Conservation (phyloP, 805 yeast species). For the Naumovozyma baii region DNA sequence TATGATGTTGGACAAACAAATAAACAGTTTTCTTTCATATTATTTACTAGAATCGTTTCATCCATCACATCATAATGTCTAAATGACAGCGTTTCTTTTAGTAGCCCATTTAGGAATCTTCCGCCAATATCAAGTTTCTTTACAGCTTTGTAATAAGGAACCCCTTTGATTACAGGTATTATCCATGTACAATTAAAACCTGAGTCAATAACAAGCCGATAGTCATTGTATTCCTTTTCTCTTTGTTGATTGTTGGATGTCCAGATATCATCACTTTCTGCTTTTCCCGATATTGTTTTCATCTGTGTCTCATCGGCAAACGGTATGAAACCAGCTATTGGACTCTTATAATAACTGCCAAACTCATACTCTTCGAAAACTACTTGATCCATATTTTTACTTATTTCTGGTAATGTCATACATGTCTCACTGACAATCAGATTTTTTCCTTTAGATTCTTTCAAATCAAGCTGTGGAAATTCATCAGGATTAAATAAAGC, state of each 20-base stretch:
- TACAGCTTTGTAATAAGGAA: conserved; percentile 67
- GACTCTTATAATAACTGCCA: conserved; percentile 55
- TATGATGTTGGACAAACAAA: conserved; percentile 41
- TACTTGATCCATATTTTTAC: conserved; percentile 80
- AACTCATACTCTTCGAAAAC: conserved; percentile 91
- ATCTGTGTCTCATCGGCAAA: conserved; percentile 36
- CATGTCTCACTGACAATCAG: conserved; percentile 74
- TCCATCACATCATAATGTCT: conserved; percentile 90
- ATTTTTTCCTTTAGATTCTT: conserved; percentile 40
- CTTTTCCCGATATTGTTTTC: conserved; percentile 16
- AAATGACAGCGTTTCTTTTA: conserved; percentile 78
- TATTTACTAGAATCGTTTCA: conserved; percentile 75
- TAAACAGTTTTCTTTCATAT: conserved; percentile 60
- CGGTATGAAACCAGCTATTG: conserved; percentile 52
- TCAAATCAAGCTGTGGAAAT: conserved; percentile 35
- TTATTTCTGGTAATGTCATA: conserved; percentile 68
- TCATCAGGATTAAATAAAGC: conserved; percentile 42
- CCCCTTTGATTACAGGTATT: conserved; percentile 72
- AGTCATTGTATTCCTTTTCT: conserved; percentile 38
- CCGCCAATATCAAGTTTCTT: conserved; percentile 83
- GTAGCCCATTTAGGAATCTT: conserved; percentile 64
- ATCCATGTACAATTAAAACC: conserved; percentile 86
- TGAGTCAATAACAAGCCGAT: conserved; percentile 72
- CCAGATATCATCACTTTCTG: conserved; percentile 7
- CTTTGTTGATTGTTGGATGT: background rate